Evolutionary conservation across 768 basidiomycete genomes (phyloP).

Genomic region (Pilatotrama ljubarskyi): DNA sequence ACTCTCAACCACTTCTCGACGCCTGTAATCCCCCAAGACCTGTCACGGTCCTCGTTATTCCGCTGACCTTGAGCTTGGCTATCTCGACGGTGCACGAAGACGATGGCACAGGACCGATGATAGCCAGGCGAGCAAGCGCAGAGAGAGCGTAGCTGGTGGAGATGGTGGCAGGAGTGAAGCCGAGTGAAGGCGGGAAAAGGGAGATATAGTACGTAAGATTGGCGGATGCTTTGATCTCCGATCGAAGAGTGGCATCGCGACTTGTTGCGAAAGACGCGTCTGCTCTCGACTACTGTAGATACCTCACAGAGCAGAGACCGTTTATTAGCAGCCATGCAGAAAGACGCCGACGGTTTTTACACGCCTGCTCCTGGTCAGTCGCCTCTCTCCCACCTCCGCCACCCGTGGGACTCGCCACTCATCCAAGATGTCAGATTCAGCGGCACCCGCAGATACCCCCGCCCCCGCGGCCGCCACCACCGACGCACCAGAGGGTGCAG

Average conservation of each 20-base stretch:
- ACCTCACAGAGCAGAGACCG: not conserved
- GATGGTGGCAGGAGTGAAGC: not conserved
- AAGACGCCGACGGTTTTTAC: constrained; percentile 82
- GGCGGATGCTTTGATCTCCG: constrained; percentile 18
- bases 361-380: constrained; percentile 41
- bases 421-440: constrained; percentile 7
- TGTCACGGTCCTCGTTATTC: not conserved
- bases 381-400: not conserved
- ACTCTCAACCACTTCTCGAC: not conserved
- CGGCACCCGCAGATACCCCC: constrained; percentile 5
- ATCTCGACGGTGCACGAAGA: no score
- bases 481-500: not conserved
- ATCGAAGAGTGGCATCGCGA: constrained; percentile 10
- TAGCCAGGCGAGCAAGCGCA: not conserved
- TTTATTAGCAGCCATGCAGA: constrained; percentile 48
- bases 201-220: constrained; percentile 28
- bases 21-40: not conserved
- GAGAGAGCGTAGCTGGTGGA: not conserved
- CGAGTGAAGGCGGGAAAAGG: no score
- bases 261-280: not conserved
- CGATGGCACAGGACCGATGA: no score
- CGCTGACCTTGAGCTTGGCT: no score
- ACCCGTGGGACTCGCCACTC: not conserved
- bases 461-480: not conserved
- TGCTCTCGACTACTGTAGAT: not conserved